Evolutionary conservation across 108 stramenopile species (phyloP).

Genomic region (Conticribra weissflogii): DNA sequence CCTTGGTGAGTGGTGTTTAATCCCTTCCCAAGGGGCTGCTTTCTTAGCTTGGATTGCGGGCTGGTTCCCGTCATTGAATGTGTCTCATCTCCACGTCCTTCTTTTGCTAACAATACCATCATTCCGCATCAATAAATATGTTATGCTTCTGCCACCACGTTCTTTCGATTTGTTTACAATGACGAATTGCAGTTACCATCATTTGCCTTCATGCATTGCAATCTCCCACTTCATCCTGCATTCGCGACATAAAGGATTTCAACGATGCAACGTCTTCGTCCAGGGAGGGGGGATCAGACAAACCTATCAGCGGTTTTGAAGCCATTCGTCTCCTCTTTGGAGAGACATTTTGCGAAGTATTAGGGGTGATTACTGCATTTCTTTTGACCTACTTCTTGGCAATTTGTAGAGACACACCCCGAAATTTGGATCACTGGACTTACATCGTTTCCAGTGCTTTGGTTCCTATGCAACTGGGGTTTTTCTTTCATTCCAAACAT

Average conservation of each 20-base stretch:
- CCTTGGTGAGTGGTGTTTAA: too few species aligned
- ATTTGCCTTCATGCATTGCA: constrained; percentile 54
- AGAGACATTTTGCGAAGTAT: constrained; percentile 31
- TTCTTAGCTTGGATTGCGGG: too few species aligned
- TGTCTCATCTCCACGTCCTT: too few species aligned
- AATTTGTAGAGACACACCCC: constrained; percentile 1
- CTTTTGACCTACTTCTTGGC: constrained; percentile 35
- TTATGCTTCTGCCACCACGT: too few species aligned
- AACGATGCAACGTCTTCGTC: constrained; percentile 8
- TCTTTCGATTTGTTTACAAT: too few species aligned
- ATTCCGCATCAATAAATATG: too few species aligned
- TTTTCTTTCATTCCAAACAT: constrained; percentile 39
- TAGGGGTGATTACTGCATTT: constrained; percentile 24
- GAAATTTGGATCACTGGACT: constrained; percentile 37
- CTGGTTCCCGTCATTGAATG: too few species aligned
- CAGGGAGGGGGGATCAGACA: constrained; percentile 8
- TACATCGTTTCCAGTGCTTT: constrained; percentile 37
- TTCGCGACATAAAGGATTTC: constrained; percentile 53
- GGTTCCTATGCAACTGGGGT: constrained; percentile 37
- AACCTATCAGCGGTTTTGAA: constrained; percentile 27
- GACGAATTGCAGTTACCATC: too few species aligned
- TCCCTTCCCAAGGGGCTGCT: too few species aligned
- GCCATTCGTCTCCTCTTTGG: constrained; percentile 13
- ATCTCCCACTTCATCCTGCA: constrained; percentile 47
- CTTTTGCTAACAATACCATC: too few species aligned